Evolutionary conservation across 345 rosid genomes (phyloP), one percentile per base, ranked within the genome.

Genomic region (Citrus medica): DNA sequence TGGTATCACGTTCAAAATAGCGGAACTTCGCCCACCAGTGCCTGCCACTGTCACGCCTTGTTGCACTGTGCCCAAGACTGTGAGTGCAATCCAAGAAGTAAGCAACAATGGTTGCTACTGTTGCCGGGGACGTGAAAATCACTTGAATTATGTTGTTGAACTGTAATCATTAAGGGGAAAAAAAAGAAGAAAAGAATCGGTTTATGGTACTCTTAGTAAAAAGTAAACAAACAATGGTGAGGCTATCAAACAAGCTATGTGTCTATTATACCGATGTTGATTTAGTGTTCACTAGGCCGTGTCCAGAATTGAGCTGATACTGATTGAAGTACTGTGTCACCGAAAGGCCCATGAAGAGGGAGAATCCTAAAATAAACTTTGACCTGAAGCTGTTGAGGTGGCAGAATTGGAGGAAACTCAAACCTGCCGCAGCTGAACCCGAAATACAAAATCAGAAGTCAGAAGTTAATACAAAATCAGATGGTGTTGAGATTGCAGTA

Each of bases 11-110:
- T 9, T 79, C 73, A 77, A 81, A 93, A 13, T 35, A 66, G 68
- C 89, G 82, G 83, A 95, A 95, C 81, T 90, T 93, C 40, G 42
- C 91, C 94, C 96, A 92, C 97, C 99, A 95, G 64, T 93, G 98
- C 74, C 98, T 86, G 65, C 98, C 98, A 74, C 92, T 89, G 81
- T 95, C 99, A 75, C 86, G 84, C 73, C 91, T 71, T 21, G 87
- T 86, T 0, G 91, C 76, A 68, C 69, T 79, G 60, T 92, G 85
- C 30, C 92, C 86, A 4, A 78, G 71, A 78, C 91, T 82, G 64
- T 88, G 97, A 70, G 95, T 90, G 84, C 79, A 37, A 71, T 94
- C 98, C 87, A 96, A 74, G 37, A 88, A 82, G 79, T 60, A 87
- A 0, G 95, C 97, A 3, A 89, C 82, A 22, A 86, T 62, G 14